Base-by-base conservation (phyloP, 2,329 filamentous ascomycete species). In the Tolypocladium paradoxum region DNA sequence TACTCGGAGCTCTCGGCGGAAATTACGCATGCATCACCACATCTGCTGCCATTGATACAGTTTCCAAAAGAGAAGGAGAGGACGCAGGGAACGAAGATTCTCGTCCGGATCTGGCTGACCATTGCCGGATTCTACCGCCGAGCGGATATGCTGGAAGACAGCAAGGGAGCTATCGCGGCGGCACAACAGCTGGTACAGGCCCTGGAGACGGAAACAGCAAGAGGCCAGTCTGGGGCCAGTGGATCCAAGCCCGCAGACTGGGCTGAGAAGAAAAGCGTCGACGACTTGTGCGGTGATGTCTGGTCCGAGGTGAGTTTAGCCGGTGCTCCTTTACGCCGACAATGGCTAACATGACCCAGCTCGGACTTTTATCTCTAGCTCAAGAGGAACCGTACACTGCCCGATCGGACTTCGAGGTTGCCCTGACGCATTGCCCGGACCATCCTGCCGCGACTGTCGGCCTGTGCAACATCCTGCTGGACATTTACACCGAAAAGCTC, bases 111-210 rank as follows among this genome's bases (percentile, higher is more conserved):
- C 34, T 99, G 93, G 93, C 76, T 96, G 9, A 86, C 93, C 65
- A 90, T 96, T 56, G 87, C 90, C 2, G 87, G 87, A 0, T 84
- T 97, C 58, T 99, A 97, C 65, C 82, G 90, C 31, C 82, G 90
- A 51, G 89, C 92, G 8, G 81, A 80, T 9, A 83, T 95, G 73
- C 82, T 83, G 53, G 85, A 91, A 22, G 92, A 97, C 65, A 84
- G 88, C 14, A 82, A 81, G 60, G 88, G 85, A 51, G 90, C 92
- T 7, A 81, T 91, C 31, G 78, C 83, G 12, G 93, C 97, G 73
- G 93, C 92, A 1, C 77, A 83, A 55, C 88, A 87, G 64, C 77
- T 96, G 36, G 84, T 90, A 2, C 77, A 85, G 58, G 73, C 71
- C 0, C 76, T 96, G 12, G 89, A 96, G 68, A 68, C 73, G 0